Base-by-base conservation (phyloP, 1,284 basidiomycete species). In the Sanghuangporus weigelae region DNA sequence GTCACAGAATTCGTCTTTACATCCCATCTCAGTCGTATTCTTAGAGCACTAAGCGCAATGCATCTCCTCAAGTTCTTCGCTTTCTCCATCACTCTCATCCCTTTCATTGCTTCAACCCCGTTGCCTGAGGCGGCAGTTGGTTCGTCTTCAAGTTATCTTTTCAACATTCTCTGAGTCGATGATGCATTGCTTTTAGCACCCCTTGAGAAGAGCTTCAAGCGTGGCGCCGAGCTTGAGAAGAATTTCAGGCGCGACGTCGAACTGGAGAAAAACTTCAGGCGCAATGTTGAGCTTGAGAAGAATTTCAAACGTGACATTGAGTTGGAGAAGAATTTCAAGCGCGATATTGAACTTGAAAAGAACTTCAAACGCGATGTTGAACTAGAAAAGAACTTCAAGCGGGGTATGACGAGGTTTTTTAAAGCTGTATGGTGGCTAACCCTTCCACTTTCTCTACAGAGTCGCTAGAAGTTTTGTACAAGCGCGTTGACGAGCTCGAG, bases 191-290 rank as follows among this genome's bases (percentile, higher is more conserved):
- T 35, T 12, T 36, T 36, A 55, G 46, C 7, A 11, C 19, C 23
- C 7, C n/a, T 55, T 5, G 50, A 61, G 35, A 21, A 61, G n/a
- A 55, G 60, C 50, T 61, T 31, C 40, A 55, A 53, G 60, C 50
- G 50, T 26, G n/a, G 35, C 19, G 26, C 26, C 7, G 48, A 63
- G 21, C 46, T 57, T 10, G 62, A 51, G 35, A 16, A 50, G 11
- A 31, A 31, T 7, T 59, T 63, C 57, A 50, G 39, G 23, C 62
- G 56, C 49, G 55, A 38, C 16, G 50, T 16, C 38, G 59, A 50
- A 16, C 23, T 53, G 1, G 60, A 54, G 21, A 23, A 57, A 12
- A 49, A 42, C 14, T 57, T 63, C 57, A 59, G 50, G 46, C 56
- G 56, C 14, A 31, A 50, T 36, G 49, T 44, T 1, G 61, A 57